Conservation (phyloP, 805 yeast species). For the Wilhelminamyces savonicus region DNA sequence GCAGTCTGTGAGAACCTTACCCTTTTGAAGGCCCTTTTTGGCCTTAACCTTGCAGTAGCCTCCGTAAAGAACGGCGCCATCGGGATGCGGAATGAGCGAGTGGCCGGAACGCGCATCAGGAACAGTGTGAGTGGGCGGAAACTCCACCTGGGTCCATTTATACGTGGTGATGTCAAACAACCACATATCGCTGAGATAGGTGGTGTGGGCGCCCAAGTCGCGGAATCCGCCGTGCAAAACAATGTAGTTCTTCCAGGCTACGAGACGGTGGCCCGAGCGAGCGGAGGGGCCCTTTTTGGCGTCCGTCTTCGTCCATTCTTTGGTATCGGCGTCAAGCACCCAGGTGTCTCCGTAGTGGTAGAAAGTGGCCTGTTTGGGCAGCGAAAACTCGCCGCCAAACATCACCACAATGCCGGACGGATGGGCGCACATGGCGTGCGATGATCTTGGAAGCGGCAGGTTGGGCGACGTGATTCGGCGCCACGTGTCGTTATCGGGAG, state of each 20-base stretch:
- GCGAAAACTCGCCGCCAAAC: conserved; percentile 96
- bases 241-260: conserved; percentile 86
- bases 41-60: conserved; percentile 94
- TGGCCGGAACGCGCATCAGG: conserved; percentile 97
- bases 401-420: conserved; percentile 80
- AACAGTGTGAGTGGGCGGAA: conserved; percentile 69
- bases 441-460: conserved; percentile 86
- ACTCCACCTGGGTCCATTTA: conserved; percentile 87
- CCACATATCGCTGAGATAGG: conserved; percentile 86
- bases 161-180: conserved; percentile 82
- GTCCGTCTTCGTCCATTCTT: conserved; percentile 89
- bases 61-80: conserved; percentile 84
- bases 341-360: conserved; percentile 97
- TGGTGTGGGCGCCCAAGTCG: conserved; percentile 78
- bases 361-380: conserved; percentile 92
- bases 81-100: conserved; percentile 69
- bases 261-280: conserved; percentile 87
- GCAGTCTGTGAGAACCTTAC: conserved; percentile 78
- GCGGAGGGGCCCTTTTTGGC: conserved; percentile 71
- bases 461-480: conserved; percentile 71
- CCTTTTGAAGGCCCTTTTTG: conserved; percentile 80
- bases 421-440: conserved; percentile 90
- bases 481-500: conserved; percentile 79
- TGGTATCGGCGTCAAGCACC: conserved; percentile 77
- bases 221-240: conserved; percentile 89